Base-by-base conservation (phyloP, 129 eudicot genomes). In the Kitagawia praeruptora region DNA sequence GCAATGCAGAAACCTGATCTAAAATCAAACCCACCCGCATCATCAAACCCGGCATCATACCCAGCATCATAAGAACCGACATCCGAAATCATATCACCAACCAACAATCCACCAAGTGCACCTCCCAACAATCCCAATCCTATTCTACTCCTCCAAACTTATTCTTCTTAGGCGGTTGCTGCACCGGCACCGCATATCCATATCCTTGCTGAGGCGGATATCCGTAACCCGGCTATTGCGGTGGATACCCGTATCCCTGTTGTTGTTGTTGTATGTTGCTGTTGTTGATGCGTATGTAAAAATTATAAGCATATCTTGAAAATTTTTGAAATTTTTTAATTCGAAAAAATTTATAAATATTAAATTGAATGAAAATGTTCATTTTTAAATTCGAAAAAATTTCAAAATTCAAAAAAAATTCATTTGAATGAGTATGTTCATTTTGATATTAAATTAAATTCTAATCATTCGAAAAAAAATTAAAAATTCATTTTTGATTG, bases 71-170 rank as follows among this genome's bases (percentile, higher is more conserved):
- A 78, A 38, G 74, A 64, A 6, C 77, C 80, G 0, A 44, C 83
- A 76, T 86, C 89, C 5, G 83, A 82, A 27, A 84, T 28, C 85
- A 80, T 51, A 37, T 89, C 92, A 9, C 90, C 92, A 38, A 89
- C 39, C 80, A 89, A 41, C 46, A 89, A 19, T 61, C 89, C 92
- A 39, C 88, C 92, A 28, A 88, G 70, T 0, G 92, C 89, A 53
- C 90, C 92, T 13, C 92, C 92, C 19, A 89, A 25, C 56, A 89
- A 44, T 47, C 90, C 92, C 42, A 89, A 61, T 2, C 92, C 92
- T 79, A 86, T 5, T 15, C 88, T 58, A n/a, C 77, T 1, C 77
- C 58, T 41, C 77, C 90, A 31, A 84, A 79, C 31, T 84, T 82
- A 38, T 86, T 89, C 83, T 84, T 89, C 78, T 81, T 83, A 0